Evolutionary conservation across 768 basidiomycete genomes (phyloP).

Genomic region (Mycena amicta): DNA sequence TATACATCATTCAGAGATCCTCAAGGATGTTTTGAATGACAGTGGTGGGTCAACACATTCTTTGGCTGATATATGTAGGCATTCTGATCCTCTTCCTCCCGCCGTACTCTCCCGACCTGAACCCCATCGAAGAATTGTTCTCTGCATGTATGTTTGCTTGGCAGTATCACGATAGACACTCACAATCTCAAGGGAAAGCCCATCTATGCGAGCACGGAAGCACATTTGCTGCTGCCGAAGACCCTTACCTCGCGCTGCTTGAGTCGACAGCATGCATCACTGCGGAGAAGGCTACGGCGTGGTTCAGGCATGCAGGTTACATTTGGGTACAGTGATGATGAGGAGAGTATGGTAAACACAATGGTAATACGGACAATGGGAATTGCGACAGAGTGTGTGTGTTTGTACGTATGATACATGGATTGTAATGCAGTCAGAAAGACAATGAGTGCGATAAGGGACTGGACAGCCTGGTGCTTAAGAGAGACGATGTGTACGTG

Average conservation of each 20-base stretch:
- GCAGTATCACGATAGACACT: neutral
- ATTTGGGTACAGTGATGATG: neutral
- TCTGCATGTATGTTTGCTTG: neutral
- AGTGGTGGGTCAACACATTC: neutral
- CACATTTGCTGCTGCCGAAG: neutral
- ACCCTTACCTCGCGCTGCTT: neutral
- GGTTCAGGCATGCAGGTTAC: slow-evolving; percentile 8
- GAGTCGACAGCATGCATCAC: neutral
- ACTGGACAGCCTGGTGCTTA: too few species aligned
- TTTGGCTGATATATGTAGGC: neutral
- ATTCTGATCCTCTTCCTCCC: slow-evolving; percentile 2
- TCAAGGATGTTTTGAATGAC: neutral
- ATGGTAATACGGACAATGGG: too few species aligned
- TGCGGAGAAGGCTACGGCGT: neutral
- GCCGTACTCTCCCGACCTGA: slow-evolving; percentile 1
- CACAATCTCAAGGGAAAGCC: neutral
- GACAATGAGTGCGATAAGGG: too few species aligned
- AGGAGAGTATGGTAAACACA: too few species aligned
- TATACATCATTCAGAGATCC: neutral
- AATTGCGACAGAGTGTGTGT: too few species aligned
- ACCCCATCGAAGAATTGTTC: neutral
- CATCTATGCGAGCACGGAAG: neutral
- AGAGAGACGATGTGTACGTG: neutral
- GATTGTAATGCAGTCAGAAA: too few species aligned
- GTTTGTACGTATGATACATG: too few species aligned